Evolutionary conservation across 805 yeast genomes (phyloP), one percentile per base, ranked within the genome.

Genomic region (Spathaspora hagerdaliae): DNA sequence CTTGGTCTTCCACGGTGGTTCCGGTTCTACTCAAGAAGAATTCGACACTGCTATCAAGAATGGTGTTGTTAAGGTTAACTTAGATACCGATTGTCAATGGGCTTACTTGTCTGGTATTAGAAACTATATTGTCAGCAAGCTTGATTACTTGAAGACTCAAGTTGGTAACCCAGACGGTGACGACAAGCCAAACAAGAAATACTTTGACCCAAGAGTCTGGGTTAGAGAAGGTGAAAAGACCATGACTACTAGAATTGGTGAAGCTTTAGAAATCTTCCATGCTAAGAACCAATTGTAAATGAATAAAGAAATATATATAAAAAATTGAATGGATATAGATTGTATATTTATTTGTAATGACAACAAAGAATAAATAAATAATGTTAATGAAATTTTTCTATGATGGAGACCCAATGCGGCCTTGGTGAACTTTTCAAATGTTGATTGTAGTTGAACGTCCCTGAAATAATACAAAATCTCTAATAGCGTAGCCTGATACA

Each of bases 141-240:
- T 92, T 84, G 99, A 91, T 75, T 94, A 94, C 85, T 71, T 94
- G 60, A 59, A 79, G 77, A 54, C 85, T 47, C 87, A 75, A 75
- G 97, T 94, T 63, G 99, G 99, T 77, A 94, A 94, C 95, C 99
- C 99, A 77, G 97, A 92, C 19, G 99, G 98, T 74, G 92, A 78
- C 47, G 98, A 94, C 77, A 87, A 89, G 82, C 99, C 99, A 78
- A 94, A 94, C 92, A 94, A 94, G 91, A 94, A 94, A 81, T 90
- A 77, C 89, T 94, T 89, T 70, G 99, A 94, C 79, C 99, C 99
- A 78, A 92, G 99, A 85, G 98, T 91, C 75, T 94, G 99, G 99
- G 97, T 94, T 58, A 91, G 98, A 83, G 98, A 92, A 79, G 98
- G 99, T 82, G 99, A 94, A 82, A 90, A 90, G 90, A 90, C 97